Evolutionary conservation across 108 stramenopile species (phyloP), one percentile per base, ranked within the genome.

Genomic region (Cyclotella sp.): DNA sequence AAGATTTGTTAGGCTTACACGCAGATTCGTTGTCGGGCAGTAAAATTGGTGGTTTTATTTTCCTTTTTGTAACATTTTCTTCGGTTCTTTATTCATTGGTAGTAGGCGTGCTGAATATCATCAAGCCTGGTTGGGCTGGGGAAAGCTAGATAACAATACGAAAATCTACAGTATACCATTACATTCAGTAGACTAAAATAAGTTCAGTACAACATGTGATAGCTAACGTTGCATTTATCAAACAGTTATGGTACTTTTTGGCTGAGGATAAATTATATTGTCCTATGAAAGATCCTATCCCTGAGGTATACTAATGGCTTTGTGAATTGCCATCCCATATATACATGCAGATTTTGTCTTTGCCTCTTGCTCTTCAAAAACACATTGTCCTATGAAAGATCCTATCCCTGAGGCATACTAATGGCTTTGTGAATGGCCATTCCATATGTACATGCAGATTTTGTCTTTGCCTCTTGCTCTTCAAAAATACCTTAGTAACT

Each of bases 81-180:
- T 87, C 87, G 16, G 85, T 95, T 27, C 29, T 89, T n/a, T 95
- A 95, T 80, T 81, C 91, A 12, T 81, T 95, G 40, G 77, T 81
- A n/a, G 88, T 91, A 7, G 89, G 91, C 30, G 62, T 92, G 34
- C 58, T 92, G 77, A 95, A 91, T 65, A 89, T 92, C 51, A 68
- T 90, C 9, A 67, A 68, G 24, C 91, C 94, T 15, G 94, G 91
- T 0, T 92, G 89, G 90, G 83, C 79, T 28, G 92, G 92, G 19
- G 92, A 93, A 58, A 81, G 80, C 69, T 74, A 73, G 53, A 2
- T 26, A 26, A 21, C 1, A 26, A 9, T 21, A 58, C 55, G 2
- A 14, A 51, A 7, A 51, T 51, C 49, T 51, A 7, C 16, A 8
- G 8, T 3, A 34, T 34, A 34, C 34, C 2, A 49, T 49, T n/a